A percentile compares a stretch with the other conserved stretches of the same genome.
Conservation (phyloP, 2,329 filamentous ascomycete species). For the Colletotrichum musicola region DNA sequence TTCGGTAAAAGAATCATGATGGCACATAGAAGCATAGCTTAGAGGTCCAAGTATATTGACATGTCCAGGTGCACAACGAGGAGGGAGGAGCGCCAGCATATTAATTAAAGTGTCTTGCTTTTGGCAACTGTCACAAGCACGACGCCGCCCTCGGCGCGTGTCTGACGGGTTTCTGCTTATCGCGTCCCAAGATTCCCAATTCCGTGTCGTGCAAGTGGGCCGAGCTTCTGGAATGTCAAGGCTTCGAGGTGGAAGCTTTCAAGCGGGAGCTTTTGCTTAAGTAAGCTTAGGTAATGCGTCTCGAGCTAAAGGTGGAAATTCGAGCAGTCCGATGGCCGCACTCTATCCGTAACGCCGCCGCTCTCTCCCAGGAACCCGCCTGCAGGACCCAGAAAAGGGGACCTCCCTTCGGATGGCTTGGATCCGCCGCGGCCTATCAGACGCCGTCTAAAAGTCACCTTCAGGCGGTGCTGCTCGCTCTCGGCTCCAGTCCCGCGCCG, state of each 20-base stretch:
- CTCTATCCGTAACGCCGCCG: slow-evolving; percentile 21
- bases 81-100: not conserved
- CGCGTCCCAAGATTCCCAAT: slow-evolving; percentile 12
- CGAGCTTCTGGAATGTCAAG: slow-evolving; percentile 28
- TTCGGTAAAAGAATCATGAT: too few relatives aligned
- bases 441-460: slow-evolving; percentile 35
- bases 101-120: not conserved
- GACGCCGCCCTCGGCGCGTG: not conserved
- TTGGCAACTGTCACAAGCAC: not conserved
- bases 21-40: not conserved
- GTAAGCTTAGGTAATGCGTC: too few relatives aligned
- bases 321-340: not conserved
- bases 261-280: too few relatives aligned
- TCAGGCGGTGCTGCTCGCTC: slow-evolving; percentile 13
- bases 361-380: not conserved
- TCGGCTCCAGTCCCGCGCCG: slow-evolving; percentile 23
- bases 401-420: slow-evolving; percentile 23
- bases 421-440: slow-evolving; percentile 36
- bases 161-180: not conserved
- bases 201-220: slow-evolving; percentile 23
- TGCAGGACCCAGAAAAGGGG: slow-evolving; percentile 22
- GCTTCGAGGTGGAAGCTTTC: not conserved
- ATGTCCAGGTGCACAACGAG: not conserved
- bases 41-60: too few relatives aligned
- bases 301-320: too few relatives aligned